Evolutionary conservation across 2,329 filamentous ascomycete species (phyloP).

Genomic region (Fusarium compactum): DNA sequence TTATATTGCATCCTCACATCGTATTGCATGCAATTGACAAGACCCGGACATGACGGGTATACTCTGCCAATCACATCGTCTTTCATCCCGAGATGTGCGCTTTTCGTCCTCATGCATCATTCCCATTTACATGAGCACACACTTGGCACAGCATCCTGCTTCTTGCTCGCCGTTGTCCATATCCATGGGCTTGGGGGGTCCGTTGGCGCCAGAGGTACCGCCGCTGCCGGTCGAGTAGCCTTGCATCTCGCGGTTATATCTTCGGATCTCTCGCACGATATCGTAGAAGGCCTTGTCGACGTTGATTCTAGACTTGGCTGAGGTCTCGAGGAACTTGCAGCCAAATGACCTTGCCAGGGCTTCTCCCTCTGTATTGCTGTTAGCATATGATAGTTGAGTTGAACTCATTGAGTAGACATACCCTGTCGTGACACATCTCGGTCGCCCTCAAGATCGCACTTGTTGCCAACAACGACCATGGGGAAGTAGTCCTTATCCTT

Average conservation of each 20-base stretch:
- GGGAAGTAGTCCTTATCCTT: conserved; percentile 99
- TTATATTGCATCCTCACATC: conserved; percentile 40
- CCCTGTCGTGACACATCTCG: conserved; percentile 92
- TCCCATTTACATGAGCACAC: conserved; percentile 81
- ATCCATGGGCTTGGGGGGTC: conserved; percentile 80
- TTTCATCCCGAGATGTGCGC: conserved; percentile 24
- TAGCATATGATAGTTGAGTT: conserved; percentile 17
- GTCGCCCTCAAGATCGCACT: conserved; percentile 96
- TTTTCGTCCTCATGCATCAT: conserved; percentile 24
- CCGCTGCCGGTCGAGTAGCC: conserved; percentile 81
- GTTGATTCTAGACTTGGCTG: conserved; percentile 97
- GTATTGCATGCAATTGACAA: conserved; percentile 22
- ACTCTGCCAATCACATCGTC: conserved; percentile 20
- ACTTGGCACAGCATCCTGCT: conserved; percentile 86
- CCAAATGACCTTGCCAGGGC: conserved; percentile 86
- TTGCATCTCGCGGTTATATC: conserved; percentile 98
- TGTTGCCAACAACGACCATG: conserved; percentile 99
- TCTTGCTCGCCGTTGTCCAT: conserved; percentile 76
- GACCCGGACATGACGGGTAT: conserved; percentile 23
- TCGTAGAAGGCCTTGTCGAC: conserved; percentile 99
- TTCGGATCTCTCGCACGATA: conserved; percentile 95
- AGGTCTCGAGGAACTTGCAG: conserved; percentile 99
- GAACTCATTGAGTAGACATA: conserved; percentile 58
- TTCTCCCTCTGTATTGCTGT: conserved; percentile 79
- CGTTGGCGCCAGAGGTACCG: conserved; percentile 70